Conservation (phyloP, 345 rosid genomes). For the Geranium brycei region DNA sequence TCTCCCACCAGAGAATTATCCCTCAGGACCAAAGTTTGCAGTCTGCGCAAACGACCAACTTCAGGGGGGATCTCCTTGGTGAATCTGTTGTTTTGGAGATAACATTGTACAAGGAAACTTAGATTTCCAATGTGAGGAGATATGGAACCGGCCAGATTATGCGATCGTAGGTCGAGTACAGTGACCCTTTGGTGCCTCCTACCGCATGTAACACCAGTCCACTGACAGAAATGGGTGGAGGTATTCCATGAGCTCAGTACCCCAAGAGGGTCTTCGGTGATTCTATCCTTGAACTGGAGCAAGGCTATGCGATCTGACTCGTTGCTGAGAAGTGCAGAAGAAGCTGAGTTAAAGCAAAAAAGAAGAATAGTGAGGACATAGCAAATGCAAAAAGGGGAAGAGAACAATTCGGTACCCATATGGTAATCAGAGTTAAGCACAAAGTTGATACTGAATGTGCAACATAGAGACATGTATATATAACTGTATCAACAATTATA, state of each 20-base stretch:
- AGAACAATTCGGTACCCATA: too few relatives aligned
- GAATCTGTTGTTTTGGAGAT: not conserved
- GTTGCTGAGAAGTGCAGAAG: not conserved
- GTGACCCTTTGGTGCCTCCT: not conserved
- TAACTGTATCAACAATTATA: too few relatives aligned
- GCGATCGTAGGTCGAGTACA: not conserved
- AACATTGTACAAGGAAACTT: not conserved
- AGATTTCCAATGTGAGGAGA: slow-evolving; percentile 4
- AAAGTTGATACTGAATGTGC: too few relatives aligned
- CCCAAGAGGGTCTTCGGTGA: not conserved
- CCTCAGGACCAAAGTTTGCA: rapidly evolving
- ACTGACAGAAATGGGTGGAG: not conserved
- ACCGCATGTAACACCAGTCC: not conserved
- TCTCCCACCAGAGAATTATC: not conserved
- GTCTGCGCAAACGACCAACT: not conserved
- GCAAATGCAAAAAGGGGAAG: too few relatives aligned
- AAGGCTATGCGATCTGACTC: not conserved
- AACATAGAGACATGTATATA: too few relatives aligned
- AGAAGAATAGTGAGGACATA: too few relatives aligned
- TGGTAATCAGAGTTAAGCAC: too few relatives aligned
- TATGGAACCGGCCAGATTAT: not conserved
- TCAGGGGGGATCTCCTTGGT: not conserved
- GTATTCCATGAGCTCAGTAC: not conserved
- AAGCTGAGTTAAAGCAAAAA: too few relatives aligned
- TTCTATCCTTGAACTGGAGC: not conserved